Conservation (phyloP, 192 early-diverging fungal genomes). For the Entomortierella parvispora region DNA sequence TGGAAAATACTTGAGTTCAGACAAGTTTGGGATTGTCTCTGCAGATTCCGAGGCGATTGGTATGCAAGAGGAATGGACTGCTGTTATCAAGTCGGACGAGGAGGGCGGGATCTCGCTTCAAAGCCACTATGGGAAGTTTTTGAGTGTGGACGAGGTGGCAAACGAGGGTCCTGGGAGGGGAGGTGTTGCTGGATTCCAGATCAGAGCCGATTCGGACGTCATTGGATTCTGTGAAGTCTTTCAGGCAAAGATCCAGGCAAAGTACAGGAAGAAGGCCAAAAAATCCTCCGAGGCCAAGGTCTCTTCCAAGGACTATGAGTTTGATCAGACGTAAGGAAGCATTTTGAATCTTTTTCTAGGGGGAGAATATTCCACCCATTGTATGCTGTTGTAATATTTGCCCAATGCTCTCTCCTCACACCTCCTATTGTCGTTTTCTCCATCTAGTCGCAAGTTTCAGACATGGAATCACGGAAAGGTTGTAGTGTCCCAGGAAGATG, state of each 20-base stretch:
- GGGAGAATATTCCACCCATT: neutral
- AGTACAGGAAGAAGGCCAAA: slow-evolving; percentile 67
- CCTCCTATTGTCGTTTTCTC: neutral
- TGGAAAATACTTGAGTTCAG: slow-evolving; percentile 75
- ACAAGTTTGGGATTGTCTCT: slow-evolving; percentile 83
- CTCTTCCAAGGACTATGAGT: slow-evolving; percentile 65
- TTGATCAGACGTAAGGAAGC: slow-evolving; percentile 78
- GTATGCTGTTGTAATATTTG: neutral
- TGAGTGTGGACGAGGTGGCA: slow-evolving; percentile 71
- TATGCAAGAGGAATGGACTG: slow-evolving; percentile 82
- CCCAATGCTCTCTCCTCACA: neutral
- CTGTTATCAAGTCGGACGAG: slow-evolving; percentile 55
- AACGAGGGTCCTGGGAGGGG: slow-evolving; percentile 34
- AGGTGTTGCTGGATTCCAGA: slow-evolving; percentile 47
- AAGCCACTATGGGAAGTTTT: slow-evolving; percentile 71
- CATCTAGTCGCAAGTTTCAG: slow-evolving; percentile 76
- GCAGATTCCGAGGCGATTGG: slow-evolving; percentile 80
- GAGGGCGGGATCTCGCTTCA: slow-evolving; percentile 78
- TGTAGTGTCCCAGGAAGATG: slow-evolving; percentile 63
- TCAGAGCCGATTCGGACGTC: slow-evolving; percentile 76
- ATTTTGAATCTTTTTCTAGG: neutral
- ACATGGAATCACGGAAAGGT: slow-evolving; percentile 75
- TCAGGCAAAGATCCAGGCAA: slow-evolving; percentile 74
- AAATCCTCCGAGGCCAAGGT: slow-evolving; percentile 58
- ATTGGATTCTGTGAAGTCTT: slow-evolving; percentile 81